Evolutionary conservation across 257 asterid genomes (phyloP), one percentile per base, ranked within the genome.

Genomic region (Solanum raphanifolium): DNA sequence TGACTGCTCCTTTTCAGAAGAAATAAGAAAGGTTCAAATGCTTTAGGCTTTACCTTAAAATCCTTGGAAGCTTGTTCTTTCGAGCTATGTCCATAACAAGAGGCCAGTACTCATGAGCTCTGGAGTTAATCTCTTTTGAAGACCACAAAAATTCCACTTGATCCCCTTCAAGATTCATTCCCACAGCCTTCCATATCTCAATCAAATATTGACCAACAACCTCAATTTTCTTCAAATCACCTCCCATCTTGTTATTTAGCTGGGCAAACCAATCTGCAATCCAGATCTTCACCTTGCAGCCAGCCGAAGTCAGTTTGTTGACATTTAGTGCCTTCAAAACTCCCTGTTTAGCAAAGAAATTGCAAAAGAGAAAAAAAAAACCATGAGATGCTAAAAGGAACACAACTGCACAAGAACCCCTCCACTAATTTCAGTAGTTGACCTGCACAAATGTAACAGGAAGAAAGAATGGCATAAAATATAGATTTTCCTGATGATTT

Each of bases 221-320:
- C 88, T 90, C 91, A 84, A 95, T 96, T 88, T 95, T 96, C 91
- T 93, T 95, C 90, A 96, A 86, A 90, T 96, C 99, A 60, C 99
- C 99, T 46, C 95, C 98, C 98, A 96, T 92, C 86, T 96, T 96
- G 91, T 94, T 94, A 92, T 95, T 96, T 25, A 95, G 90, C 91
- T 94, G 98, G 0, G 99, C 98, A 91, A 95, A 96, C 98, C 98
- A 94, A 92, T 96, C 99, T 6, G 98, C 98, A 76, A 96, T 94
- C 98, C 99, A 96, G 31, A 96, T 95, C 89, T 94, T 95, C 86
- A 95, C 98, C 87, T 93, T 94, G 94, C 99, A 96, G 87, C 99
- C 99, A 52, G 98, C 94, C 25, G 94, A 91, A 84, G 94, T 93
- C 86, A 96, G 93, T 86, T 95, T 96, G 90, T 96, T 96, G 85